These are phyloP conservation scores for Kwoniella botswanensis DNA, from an alignment of 768 basidiomycete genomes.

Conservation along the genomic window DNA sequence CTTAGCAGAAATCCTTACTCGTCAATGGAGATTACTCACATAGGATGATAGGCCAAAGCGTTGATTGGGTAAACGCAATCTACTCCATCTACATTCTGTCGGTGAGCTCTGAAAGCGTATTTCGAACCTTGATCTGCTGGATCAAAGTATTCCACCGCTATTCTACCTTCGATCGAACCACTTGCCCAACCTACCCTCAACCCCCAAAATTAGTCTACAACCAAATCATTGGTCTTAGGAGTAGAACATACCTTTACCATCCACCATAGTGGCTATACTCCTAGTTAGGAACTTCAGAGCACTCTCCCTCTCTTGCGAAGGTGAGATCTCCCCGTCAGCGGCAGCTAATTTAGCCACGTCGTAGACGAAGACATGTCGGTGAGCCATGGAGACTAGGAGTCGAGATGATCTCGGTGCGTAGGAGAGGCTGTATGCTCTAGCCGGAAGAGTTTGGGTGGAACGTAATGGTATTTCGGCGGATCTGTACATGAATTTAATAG, in stretches of 20 bases:
- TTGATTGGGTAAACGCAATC: conserved; percentile 98
- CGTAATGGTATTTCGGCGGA: conserved; percentile 63
- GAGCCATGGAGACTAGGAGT: conserved; percentile 92
- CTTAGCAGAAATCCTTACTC: neutral
- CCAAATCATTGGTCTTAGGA: neutral
- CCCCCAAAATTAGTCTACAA: conserved; percentile 8
- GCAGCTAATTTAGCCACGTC: conserved; percentile 73
- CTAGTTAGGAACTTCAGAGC: conserved; percentile 95
- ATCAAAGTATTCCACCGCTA: conserved; percentile 97
- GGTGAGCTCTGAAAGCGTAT: conserved; percentile 97
- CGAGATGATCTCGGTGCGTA: conserved; percentile 73
- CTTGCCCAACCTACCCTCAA: conserved; percentile 77
- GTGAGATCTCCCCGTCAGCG: conserved; percentile 61
- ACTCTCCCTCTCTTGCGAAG: conserved; percentile 82
- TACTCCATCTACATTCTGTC: conserved; percentile 83
- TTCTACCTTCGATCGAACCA: conserved; percentile 91
- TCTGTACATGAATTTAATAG: conserved; percentile 58
- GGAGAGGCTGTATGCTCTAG: conserved; percentile 78
- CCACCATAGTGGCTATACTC: conserved; percentile 86
- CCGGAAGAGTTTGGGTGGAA: conserved; percentile 71
- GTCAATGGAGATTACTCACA: conserved; percentile 60
- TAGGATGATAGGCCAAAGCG: conserved; percentile 89
- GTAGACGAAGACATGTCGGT: conserved; percentile 85
- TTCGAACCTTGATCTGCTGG: conserved; percentile 80
- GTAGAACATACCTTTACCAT: conserved; percentile 74